phyloP scores from a whole-genome alignment of 768 basidiomycete genomes.

The Pholiota microspora region DNA sequence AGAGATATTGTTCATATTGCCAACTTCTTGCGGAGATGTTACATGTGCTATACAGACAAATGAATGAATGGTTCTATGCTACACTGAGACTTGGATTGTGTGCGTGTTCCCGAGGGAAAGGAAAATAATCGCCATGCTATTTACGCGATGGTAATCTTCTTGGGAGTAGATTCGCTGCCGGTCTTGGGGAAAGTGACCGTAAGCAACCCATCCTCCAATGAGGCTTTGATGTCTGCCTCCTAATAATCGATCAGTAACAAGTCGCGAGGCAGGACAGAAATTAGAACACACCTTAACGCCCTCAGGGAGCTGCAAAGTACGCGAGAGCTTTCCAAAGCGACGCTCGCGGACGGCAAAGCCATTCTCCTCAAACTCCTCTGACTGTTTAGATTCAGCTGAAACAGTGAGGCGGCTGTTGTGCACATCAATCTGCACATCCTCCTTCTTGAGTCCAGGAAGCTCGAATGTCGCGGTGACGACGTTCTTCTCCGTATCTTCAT shows the following conservation, averaged over 20 bases:
- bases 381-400: constrained; percentile 43
- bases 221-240: constrained; percentile 30
- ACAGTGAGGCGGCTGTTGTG: constrained; percentile 49
- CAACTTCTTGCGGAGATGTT: no score
- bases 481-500: constrained; percentile 46
- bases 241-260: constrained; percentile 19
- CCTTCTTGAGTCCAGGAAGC: constrained; percentile 53
- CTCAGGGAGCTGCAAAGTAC: constrained; percentile 49
- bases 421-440: constrained; percentile 53
- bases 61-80: not conserved
- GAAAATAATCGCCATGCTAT: not conserved
- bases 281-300: constrained; percentile 47
- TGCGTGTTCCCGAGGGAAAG: no score
- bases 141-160: constrained; percentile 30
- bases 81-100: not conserved
- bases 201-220: constrained; percentile 47
- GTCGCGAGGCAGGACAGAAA: constrained; percentile 23
- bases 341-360: constrained; percentile 50
- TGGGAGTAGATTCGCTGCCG: constrained; percentile 25
- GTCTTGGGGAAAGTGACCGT: constrained; percentile 49
- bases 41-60: no score
- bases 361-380: constrained; percentile 32
- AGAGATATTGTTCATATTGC: no score
- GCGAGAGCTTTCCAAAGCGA: constrained; percentile 41
- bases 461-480: constrained; percentile 57